phyloP scores from a whole-genome alignment of 768 basidiomycete genomes.

The Podaxis mareebaensis region DNA sequence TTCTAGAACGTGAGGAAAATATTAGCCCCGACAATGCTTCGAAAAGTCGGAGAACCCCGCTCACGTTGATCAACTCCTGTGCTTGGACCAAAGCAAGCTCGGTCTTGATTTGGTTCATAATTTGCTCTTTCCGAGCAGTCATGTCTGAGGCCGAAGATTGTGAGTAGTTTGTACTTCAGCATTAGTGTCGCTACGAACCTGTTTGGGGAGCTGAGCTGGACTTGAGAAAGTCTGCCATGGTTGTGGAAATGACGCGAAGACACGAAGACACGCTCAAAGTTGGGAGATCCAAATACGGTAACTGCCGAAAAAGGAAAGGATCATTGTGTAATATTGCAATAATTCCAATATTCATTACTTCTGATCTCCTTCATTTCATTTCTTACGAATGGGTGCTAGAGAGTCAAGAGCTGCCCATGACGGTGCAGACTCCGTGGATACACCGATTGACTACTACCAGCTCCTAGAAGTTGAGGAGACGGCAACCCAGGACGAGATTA shows the following conservation, averaged over 20 bases:
- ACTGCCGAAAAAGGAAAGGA: conserved; percentile 4
- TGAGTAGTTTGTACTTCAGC: neutral
- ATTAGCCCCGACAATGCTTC: neutral
- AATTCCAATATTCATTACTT: neutral
- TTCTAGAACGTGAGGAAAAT: conserved; percentile 47
- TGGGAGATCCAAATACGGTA: neutral
- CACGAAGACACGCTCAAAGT: neutral
- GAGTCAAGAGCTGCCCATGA: conserved; percentile 52
- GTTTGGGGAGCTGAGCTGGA: conserved; percentile 30
- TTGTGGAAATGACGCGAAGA: conserved; percentile 4
- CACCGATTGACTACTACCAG: conserved; percentile 72
- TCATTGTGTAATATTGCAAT: neutral
- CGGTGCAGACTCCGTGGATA: conserved; percentile 22
- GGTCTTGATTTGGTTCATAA: conserved; percentile 64
- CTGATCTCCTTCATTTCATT: neutral
- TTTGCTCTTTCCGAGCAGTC: conserved; percentile 48
- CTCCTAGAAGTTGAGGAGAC: conserved; percentile 79
- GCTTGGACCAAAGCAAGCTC: conserved; percentile 76
- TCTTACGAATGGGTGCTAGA: conserved; percentile 61
- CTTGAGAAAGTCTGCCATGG: conserved; percentile 59
- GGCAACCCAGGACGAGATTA: conserved; percentile 88
- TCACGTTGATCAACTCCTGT: conserved; percentile 79
- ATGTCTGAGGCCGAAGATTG: conserved; percentile 34
- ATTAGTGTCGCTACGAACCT: neutral
- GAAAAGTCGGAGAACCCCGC: conserved; percentile 19